Conservation (phyloP, 495 filamentous ascomycete species). For the Xanthoparmelia taractica region DNA sequence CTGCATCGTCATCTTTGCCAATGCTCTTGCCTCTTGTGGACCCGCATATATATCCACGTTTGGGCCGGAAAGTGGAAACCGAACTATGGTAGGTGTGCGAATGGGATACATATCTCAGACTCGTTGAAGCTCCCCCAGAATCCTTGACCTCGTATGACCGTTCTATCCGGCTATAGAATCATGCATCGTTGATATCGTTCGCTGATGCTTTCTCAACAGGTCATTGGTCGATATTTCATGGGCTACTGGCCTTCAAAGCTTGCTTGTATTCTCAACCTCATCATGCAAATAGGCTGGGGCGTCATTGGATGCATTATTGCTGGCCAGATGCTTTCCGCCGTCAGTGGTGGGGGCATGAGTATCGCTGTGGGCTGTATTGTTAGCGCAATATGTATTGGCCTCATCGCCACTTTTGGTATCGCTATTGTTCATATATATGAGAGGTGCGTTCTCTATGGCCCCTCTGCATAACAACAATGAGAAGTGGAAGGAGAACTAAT, state of each 20-base stretch:
- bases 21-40: constrained; percentile 44
- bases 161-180: too few relatives aligned
- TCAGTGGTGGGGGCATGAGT: constrained; percentile 49
- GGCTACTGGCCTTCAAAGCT: constrained; percentile 69
- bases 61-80: constrained; percentile 60
- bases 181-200: background rate
- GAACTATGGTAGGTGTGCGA: constrained; percentile 50
- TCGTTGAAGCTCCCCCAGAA: background rate
- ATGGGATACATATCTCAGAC: background rate
- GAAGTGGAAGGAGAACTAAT: background rate
- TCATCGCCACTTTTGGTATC: constrained; percentile 66
- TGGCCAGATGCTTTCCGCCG: constrained; percentile 46
- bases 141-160: background rate
- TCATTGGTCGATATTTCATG: constrained; percentile 64
- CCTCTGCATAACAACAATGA: too few relatives aligned
- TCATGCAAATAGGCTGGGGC: constrained; percentile 57
- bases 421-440: constrained; percentile 63
- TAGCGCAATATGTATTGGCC: constrained; percentile 50
- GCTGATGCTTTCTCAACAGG: constrained; percentile 32
- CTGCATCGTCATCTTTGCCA: constrained; percentile 57
- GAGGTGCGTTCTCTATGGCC: constrained; percentile 32
- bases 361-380: constrained; percentile 63
- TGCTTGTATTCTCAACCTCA: constrained; percentile 56
- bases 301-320: constrained; percentile 53
- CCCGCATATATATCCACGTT: constrained; percentile 62